Base-by-base conservation (phyloP, 75 land plant species). In the Pinus taeda region DNA sequence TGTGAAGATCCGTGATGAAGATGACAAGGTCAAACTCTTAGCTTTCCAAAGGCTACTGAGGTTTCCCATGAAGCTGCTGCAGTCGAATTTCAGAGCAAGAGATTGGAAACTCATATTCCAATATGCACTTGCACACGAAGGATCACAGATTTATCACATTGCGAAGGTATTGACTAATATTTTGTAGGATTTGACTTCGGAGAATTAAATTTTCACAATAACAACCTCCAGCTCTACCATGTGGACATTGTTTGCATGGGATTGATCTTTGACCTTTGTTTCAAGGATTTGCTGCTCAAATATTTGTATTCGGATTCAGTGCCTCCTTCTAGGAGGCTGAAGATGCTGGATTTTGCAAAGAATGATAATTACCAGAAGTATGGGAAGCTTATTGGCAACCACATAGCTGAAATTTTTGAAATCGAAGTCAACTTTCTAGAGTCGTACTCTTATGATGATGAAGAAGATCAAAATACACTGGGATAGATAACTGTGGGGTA, bases 331-430 rank as follows among this genome's bases (percentile, higher is more conserved):
- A 42, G 58, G 57, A 73, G 74, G 58, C 58, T 73, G 57, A 73
- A 55, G 74, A 56, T 56, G 29, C 74, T 73, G 15, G 74, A 73
- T 8, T 73, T 55, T 56, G 74, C 58, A 56, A 56, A 56, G n/a
- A 73, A 55, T 39, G 74, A 73, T 53, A 73, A 73, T 73, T 73
- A 53, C 18, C 12, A 73, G 21, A 49, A 73, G 58, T 73, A 53
- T 26, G 74, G 74, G 18, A 55, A 53, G 57, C 30, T 73, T 7
- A 73, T 73, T 20, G 74, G 74, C 22, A 73, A 73, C 26, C 57
- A 24, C 33, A 73, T 73, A 73, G 74, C 74, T 73, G 74, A 73
- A 73, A 73, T 73, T 3, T 73, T 73, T 55, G 74, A 73, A 73
- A 73, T 49, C 53, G 74, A 73, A 55, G 26, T 55, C 57, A 73